Evolutionary conservation across 371 early-diverging fungal species (phyloP).

Genomic region (Umbelopsis sp.): DNA sequence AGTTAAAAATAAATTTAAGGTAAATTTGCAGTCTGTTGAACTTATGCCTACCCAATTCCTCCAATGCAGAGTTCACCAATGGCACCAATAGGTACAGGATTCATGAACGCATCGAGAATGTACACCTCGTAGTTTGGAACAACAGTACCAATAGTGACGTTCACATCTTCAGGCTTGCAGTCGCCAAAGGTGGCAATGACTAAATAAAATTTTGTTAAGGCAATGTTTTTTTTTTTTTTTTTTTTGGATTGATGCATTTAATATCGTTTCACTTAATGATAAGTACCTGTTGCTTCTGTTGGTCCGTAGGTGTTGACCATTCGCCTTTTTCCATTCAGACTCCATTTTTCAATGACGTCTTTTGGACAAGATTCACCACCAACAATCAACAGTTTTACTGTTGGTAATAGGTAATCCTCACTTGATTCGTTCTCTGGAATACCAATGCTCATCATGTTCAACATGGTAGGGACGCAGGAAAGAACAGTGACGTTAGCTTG

Average conservation of each 20-base stretch:
- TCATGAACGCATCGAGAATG: background rate
- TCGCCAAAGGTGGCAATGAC: slow-evolving; percentile 9
- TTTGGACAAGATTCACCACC: slow-evolving; percentile 7
- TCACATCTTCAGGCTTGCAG: slow-evolving; percentile 1
- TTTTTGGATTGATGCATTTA: background rate
- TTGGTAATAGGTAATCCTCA: background rate
- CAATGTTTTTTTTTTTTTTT: no score
- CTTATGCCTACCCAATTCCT: slow-evolving; percentile 5
- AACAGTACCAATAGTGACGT: slow-evolving; percentile 7
- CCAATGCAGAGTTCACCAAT: slow-evolving; percentile 15
- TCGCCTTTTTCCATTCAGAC: background rate
- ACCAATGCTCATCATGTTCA: slow-evolving; percentile 4
- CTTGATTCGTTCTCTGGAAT: background rate
- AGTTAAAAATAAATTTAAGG: background rate
- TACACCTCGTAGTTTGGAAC: slow-evolving; percentile 16
- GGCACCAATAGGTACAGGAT: slow-evolving; percentile 5
- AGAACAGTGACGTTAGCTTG: background rate
- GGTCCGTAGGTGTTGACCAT: slow-evolving; percentile 14
- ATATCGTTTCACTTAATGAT: background rate
- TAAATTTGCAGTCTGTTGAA: no score
- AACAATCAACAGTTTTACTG: background rate
- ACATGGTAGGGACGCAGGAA: slow-evolving; percentile 11
- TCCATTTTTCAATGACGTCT: slow-evolving; percentile 12
- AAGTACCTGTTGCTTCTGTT: background rate
- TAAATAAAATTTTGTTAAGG: background rate